phyloP scores from a whole-genome alignment of 495 filamentous ascomycete species.

The Penicillium chermesinum region DNA sequence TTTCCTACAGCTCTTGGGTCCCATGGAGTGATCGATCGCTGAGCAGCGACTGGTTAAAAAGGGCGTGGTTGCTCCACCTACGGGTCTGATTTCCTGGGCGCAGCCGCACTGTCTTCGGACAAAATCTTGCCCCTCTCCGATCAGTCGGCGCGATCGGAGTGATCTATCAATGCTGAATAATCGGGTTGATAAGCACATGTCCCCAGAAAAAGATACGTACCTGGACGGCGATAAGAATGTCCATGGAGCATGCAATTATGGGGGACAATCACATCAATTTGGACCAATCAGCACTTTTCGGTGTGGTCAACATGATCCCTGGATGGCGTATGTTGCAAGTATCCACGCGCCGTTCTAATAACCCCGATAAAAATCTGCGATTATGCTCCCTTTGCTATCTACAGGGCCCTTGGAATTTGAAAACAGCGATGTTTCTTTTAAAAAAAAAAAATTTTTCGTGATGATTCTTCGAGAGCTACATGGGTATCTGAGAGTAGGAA shows the following conservation, averaged over 20 bases:
- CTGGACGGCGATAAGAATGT: too few species aligned
- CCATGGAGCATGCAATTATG: neutral
- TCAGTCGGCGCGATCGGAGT: slow-evolving; percentile 23
- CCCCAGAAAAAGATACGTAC: too few species aligned
- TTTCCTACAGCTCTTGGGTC: slow-evolving; percentile 7
- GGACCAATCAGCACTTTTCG: neutral
- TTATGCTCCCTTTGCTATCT: too few species aligned
- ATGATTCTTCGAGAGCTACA: neutral
- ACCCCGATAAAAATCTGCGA: too few species aligned
- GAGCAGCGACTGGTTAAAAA: slow-evolving; percentile 13
- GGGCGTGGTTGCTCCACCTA: slow-evolving; percentile 13
- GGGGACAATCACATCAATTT: neutral
- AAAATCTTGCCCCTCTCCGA: slow-evolving; percentile 16
- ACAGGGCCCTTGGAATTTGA: too few species aligned
- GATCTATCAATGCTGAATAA: too few species aligned
- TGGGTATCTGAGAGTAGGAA: slow-evolving; percentile 5
- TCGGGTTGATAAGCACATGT: too few species aligned
- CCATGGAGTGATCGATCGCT: slow-evolving; percentile 16
- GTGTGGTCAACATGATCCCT: neutral
- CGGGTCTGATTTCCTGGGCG: slow-evolving; percentile 7
- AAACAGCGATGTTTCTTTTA: too few species aligned
- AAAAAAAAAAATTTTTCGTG: too few species aligned
- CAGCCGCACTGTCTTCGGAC: slow-evolving; percentile 16
- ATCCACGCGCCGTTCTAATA: too few species aligned
- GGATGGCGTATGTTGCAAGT: neutral